Base-by-base conservation (phyloP, 2,329 filamentous ascomycete species). In the Thelonectria discophora region DNA sequence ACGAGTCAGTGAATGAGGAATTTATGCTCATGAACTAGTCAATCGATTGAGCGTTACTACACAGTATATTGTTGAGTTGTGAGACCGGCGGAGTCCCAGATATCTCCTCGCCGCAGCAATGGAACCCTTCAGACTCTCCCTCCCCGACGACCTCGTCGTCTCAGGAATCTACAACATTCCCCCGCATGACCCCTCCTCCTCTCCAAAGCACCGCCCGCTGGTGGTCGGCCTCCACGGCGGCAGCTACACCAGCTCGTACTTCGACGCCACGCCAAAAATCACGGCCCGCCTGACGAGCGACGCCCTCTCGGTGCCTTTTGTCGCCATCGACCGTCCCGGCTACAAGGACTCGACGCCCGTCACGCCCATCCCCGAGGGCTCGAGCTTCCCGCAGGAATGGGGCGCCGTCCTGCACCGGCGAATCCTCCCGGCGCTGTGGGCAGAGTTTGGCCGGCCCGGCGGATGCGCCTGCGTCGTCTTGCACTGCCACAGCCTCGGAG, bases 141-240 rank as follows among this genome's bases (percentile, higher is more conserved):
- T 69, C 3, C 15, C 51, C 43, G 61, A 69, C 18, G 34, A 58
- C 40, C 52, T 52, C 2, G 37, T 49, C 21, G 9, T 69, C 18
- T 58, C 67, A 5, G 67, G 67, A 8, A 63, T 69, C 32, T 54
- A 12, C 40, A 63, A 55, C 39, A 66, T 69, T 52, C 67, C 67
- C 5, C 1, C 39, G 11, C 50, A 27, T 5, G 43, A 34, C 3
- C 3, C 42, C 9, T 5, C 65, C 3, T 45, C 34, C 11, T 53
- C 52, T 1, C 43, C 58, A 32, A 66, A 58, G 50, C 48, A 58
- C 40, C 55, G 63, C 3, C 67, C 67, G 8, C 47, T 69, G 9
- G 39, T 69, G 0, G 63, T 69, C 30, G 67, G 61, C 37, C 63
- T 69, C 24, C 67, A 69, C 20, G 67, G 67, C 6, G 67, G 67